Percentiles rank a stretch among this genome's conserved stretches.
phyloP scores from a whole-genome alignment of 495 filamentous ascomycete species.

The Tuber aestivum region DNA sequence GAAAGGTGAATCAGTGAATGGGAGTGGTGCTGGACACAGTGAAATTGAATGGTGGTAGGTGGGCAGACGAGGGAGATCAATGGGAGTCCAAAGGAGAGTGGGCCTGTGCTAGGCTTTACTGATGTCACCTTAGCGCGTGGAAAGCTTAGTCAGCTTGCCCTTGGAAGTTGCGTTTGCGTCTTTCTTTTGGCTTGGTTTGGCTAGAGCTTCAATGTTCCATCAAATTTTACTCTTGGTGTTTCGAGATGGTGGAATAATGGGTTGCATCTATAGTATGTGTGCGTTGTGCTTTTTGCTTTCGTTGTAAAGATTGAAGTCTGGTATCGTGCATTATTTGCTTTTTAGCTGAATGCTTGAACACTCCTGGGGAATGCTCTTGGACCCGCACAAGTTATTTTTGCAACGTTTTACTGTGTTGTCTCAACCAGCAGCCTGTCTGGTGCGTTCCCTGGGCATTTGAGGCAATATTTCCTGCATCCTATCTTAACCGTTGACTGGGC shows the following conservation, averaged over 20 bases:
- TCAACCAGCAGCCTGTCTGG: not conserved
- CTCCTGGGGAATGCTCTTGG: not conserved
- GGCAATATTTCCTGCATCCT: not conserved
- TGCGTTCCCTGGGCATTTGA: not conserved
- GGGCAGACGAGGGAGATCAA: not conserved
- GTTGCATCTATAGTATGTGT: not conserved
- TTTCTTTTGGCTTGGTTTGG: not conserved
- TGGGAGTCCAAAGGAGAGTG: not conserved
- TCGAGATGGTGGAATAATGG: not conserved
- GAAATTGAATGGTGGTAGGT: not conserved
- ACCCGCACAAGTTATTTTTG: not conserved
- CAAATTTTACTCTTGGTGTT: not conserved
- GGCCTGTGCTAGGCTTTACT: not conserved
- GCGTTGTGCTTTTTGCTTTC: not conserved
- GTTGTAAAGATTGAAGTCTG: not conserved
- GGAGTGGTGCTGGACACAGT: no score
- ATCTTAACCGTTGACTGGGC: not conserved
- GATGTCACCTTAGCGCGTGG: not conserved
- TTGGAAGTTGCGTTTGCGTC: not conserved
- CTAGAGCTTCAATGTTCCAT: not conserved
- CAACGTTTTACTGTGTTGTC: not conserved
- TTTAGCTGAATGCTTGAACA: not conserved
- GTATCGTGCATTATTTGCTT: not conserved
- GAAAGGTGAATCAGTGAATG: not conserved
- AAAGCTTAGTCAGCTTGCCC: not conserved